Evolutionary conservation across 805 yeast species (phyloP).

Genomic region (Candida silvatica): DNA sequence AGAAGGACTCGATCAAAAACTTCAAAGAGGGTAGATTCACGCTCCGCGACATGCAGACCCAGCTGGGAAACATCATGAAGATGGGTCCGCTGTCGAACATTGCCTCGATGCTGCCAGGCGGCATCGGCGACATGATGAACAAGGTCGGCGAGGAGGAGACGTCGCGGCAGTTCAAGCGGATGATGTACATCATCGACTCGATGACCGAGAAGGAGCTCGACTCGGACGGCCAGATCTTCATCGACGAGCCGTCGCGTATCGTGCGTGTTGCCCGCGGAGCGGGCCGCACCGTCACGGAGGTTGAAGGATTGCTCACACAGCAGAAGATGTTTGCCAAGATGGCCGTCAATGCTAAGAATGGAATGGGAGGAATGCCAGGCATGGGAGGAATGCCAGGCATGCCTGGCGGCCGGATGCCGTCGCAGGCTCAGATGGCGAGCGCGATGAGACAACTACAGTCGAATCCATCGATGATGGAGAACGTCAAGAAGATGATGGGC

Average conservation of each 20-base stretch:
- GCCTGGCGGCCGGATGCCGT: conserved; percentile 24
- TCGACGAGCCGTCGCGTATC: conserved; percentile 75
- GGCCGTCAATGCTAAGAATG: conserved; percentile 69
- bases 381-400: conserved; percentile 42
- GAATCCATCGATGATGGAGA: conserved; percentile 70
- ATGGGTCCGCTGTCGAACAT: conserved; percentile 95
- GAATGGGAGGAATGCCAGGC: conserved; percentile 18
- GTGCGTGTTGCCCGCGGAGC: conserved; percentile 91
- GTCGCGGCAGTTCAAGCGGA: conserved; percentile 69
- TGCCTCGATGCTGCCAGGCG: conserved; percentile 92
- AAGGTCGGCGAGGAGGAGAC: conserved; percentile 92
- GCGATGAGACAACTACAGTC: conserved; percentile 58
- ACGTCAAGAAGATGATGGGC: conserved; percentile 66
- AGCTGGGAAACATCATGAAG: conserved; percentile 89
- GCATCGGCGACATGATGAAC: conserved; percentile 74
- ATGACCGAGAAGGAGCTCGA: conserved; percentile 91
- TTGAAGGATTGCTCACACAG: conserved; percentile 85
- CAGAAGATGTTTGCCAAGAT: conserved; percentile 90
- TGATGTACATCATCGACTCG: conserved; percentile 90
- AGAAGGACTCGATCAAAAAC: conserved; percentile 84
- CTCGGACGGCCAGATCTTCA: conserved; percentile 76
- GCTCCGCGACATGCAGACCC: conserved; percentile 82
- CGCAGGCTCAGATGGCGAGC: conserved; percentile 25
- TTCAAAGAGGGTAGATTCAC: conserved; percentile 94
- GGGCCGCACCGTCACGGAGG: conserved; percentile 87